Base-by-base conservation (phyloP, 768 basidiomycete species). In the Xerocomellus dryophilus region DNA sequence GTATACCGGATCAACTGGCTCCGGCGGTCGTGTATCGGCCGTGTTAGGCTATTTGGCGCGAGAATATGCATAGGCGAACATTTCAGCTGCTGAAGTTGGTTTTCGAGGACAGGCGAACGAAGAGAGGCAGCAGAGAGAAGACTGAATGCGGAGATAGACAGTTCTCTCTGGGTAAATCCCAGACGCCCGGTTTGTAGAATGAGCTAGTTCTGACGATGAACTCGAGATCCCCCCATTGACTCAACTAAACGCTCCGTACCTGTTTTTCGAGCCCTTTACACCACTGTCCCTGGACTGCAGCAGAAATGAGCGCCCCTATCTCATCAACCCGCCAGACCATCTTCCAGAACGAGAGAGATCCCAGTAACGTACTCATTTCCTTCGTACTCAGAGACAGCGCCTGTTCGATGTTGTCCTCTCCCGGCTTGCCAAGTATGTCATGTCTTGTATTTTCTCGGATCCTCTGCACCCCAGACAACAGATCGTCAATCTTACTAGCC, bases 141-240 rank as follows among this genome's bases (percentile, higher is more conserved):
- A 4, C 54, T 42, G 31, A 76, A 74, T 12, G 78, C 76, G 14
- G 75, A 72, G 41, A 63, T 58, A 3, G 77, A 72, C 20, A 83
- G 64, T 3, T 72, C 61, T 14, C 71, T 58, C 66, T 85, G 86
- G 12, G 78, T 62, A 9, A 62, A 67, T 11, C 77, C 68, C 11
- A 91, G 73, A 23, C 78, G 74, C 14, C 89, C 88, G 1, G 84
- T 78, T 50, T 88, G 81, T 45, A 84, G 76, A 36, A 84, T 75
- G 35, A 90, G 75, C 88, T 90, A 9, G 38, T 34, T 41, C 34
- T 20, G 43, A 27, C 15, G 10, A 43, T 53, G 20, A 52, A n/a
- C 18, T 15, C 34, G 45, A 48, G 34, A 45, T 32, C 41, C 3
- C 11, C 12, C 3, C 11, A 38, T 49, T 2, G 50, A 18, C 8